A percentile compares a stretch with the other conserved stretches of the same genome.
phyloP scores from a whole-genome alignment of 2,329 filamentous ascomycete genomes.

The Sporothrix dimorphospora region DNA sequence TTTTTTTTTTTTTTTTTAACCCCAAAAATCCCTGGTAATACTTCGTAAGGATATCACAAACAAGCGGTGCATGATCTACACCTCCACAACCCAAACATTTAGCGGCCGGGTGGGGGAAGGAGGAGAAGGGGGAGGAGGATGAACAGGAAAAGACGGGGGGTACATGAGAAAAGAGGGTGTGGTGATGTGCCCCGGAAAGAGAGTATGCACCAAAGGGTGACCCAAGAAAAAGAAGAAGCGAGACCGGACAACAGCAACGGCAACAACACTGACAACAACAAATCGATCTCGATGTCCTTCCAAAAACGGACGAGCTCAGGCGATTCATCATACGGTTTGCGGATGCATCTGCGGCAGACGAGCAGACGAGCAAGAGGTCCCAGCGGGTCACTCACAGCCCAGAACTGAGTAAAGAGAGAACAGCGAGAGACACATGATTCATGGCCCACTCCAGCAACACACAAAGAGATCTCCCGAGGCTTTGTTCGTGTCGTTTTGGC shows the following conservation, averaged over 20 bases:
- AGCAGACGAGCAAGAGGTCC: background rate
- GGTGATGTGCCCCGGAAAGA: background rate
- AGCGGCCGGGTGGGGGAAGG: conserved; percentile 8
- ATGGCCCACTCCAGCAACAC: background rate
- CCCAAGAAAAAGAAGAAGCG: background rate
- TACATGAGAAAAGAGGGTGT: conserved; percentile 6
- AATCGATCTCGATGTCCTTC: background rate
- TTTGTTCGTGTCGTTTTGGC: background rate
- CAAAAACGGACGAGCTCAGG: conserved; percentile 18
- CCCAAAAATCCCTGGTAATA: no score
- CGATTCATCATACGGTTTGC: conserved; percentile 21
- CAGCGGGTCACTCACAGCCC: conserved; percentile 2
- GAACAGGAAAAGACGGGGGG: background rate
- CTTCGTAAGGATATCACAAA: conserved; percentile 15
- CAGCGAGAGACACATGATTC: conserved; percentile 4
- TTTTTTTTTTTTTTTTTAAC: no score
- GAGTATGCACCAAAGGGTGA: background rate
- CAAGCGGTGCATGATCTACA: conserved; percentile 22
- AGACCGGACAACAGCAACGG: background rate
- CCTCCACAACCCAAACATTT: conserved; percentile 22
- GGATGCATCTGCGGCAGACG: background rate
- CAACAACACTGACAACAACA: background rate
- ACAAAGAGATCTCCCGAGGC: background rate
- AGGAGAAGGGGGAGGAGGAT: background rate
- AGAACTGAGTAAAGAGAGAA: background rate